Percentiles rank a stretch among this genome's conserved stretches.
phyloP scores from a whole-genome alignment of 768 basidiomycete genomes.

The Podaxis sp. region DNA sequence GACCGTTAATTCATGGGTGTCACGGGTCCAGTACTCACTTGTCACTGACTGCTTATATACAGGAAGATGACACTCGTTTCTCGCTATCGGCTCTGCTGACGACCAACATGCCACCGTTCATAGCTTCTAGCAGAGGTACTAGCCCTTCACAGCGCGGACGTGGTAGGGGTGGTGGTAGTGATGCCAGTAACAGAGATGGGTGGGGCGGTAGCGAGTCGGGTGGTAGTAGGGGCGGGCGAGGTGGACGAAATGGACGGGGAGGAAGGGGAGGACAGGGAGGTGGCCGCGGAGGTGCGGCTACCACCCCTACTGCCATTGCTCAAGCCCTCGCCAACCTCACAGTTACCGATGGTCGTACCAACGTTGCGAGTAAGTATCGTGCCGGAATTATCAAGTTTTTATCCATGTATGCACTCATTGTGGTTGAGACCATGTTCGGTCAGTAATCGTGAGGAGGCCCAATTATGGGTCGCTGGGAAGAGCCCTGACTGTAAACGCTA shows the following conservation, averaged over 20 bases:
- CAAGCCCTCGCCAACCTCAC: neutral
- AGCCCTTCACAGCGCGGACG: constrained; percentile 27
- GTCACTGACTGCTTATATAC: neutral
- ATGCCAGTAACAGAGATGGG: neutral
- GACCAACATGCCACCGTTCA: constrained; percentile 40
- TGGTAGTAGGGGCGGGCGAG: constrained; percentile 26
- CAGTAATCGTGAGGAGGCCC: constrained; percentile 70
- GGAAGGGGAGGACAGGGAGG: neutral
- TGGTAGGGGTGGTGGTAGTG: constrained; percentile 18
- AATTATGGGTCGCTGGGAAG: constrained; percentile 54
- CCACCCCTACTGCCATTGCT: constrained; percentile 14
- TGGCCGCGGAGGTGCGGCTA: constrained; percentile 24
- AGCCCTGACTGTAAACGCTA: constrained; percentile 46
- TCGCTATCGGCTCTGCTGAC: constrained; percentile 12
- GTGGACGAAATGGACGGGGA: neutral
- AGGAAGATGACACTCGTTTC: neutral
- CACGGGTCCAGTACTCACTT: constrained; percentile 4
- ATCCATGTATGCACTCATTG: neutral
- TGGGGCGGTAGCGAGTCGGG: constrained; percentile 9
- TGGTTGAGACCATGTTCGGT: constrained; percentile 33
- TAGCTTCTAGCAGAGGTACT: constrained; percentile 23
- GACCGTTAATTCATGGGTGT: neutral
- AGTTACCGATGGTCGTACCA: neutral
- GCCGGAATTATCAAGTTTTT: neutral
- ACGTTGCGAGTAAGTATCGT: constrained; percentile 3